Base-by-base conservation (phyloP, 2,329 filamentous ascomycete species). In the Clonostachys sp. region DNA sequence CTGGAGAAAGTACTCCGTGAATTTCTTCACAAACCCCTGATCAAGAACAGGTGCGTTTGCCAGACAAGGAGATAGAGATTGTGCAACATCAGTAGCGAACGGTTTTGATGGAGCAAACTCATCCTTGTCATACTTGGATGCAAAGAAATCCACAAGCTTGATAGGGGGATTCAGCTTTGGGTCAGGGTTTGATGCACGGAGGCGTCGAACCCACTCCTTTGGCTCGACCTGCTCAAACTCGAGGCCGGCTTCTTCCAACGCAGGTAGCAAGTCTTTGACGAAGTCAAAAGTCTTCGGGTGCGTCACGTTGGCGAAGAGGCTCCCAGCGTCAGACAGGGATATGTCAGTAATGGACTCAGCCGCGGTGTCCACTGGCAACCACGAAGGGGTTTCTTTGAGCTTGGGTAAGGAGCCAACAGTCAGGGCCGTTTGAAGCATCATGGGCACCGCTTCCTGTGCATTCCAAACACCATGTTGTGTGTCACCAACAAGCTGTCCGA, bases 81-180 rank as follows among this genome's bases (percentile, higher is more conserved):
- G 57, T 2, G 66, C 62, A 3, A 50, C 59, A 2, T 59, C 71
- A 47, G 70, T 73, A 2, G 59, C 50, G 50, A 72, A 74, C 5
- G 50, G 36, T 57, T 74, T 75, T 48, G 63, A 62, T 35, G 69
- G 61, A 5, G 67, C 63, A 49, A 75, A 74, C 43, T 76, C 72
- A 5, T 45, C 45, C 48, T 49, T 51, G 46, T 53, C 49, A 43
- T 62, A 61, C 35, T 62, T 61, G 1, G 52, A 46, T 16, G 57
- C 57, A 48, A 78, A 80, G 61, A 77, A 81, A 41, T 77, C 74
- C 1, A 78, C 50, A 2, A 80, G 62, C 57, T 79, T 80, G 51
- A 78, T 67, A 0, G 73, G 68, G 12, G 77, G 76, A 51, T 81
- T 81, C 14, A 53, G 58, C 6, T 63, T 51, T 0, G 73, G 68